Percentiles rank a stretch among this genome's conserved stretches.
Evolutionary conservation across 140 eudicot genomes (phyloP).

Genomic region (Cichorium intybus): DNA sequence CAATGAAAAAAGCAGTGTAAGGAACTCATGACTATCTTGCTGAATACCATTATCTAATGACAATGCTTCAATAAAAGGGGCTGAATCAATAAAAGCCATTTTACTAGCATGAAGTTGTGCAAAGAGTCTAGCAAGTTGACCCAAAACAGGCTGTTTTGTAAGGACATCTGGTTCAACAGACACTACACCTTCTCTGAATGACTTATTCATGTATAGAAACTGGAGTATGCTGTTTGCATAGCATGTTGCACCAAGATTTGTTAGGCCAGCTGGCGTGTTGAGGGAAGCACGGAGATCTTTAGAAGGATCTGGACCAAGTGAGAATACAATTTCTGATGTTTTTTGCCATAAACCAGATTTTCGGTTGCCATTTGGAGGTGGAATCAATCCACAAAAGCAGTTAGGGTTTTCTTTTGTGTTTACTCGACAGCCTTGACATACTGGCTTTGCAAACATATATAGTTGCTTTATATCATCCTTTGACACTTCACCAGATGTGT

Average conservation of each 20-base stretch:
- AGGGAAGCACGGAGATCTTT: conserved; percentile 65
- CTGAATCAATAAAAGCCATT: conserved; percentile 83
- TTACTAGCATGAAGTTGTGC: conserved; percentile 89
- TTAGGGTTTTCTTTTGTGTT: conserved; percentile 95
- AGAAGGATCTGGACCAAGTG: conserved; percentile 85
- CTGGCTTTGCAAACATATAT: conserved; percentile 68
- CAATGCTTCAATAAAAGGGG: conserved; percentile 85
- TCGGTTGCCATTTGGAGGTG: conserved; percentile 84
- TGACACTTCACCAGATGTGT: conserved; percentile 54
- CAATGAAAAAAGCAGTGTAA: conserved; percentile 90
- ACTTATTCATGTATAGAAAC: conserved; percentile 80
- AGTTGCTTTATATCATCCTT: conserved; percentile 77
- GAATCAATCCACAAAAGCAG: conserved; percentile 91
- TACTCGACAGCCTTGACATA: conserved; percentile 89
- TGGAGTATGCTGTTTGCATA: conserved; percentile 99
- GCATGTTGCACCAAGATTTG: conserved; percentile 95
- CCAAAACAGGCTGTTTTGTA: conserved; percentile 69
- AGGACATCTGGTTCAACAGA: conserved; percentile 76
- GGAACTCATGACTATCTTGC: conserved; percentile 96
- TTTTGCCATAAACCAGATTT: conserved; percentile 97
- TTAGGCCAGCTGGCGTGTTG: conserved; percentile 82
- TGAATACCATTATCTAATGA: conserved; percentile 95
- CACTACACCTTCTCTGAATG: conserved; percentile 81
- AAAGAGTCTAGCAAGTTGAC: conserved; percentile 83
- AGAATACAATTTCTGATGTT: conserved; percentile 58